Evolutionary conservation across 805 yeast species (phyloP).

Genomic region (Sugiyamaella floridensis): DNA sequence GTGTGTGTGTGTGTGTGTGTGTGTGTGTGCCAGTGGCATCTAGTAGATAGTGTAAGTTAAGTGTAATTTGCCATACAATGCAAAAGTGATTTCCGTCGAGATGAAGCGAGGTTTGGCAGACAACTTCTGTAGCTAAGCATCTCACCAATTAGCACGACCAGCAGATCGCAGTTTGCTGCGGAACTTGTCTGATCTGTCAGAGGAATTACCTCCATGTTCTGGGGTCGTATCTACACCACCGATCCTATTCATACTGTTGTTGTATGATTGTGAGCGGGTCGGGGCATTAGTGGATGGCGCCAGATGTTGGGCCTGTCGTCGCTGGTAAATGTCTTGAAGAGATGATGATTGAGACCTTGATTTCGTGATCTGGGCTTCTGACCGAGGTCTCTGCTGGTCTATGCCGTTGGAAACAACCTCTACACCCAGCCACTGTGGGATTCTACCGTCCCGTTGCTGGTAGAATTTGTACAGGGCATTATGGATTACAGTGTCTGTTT

Average conservation of each 20-base stretch:
- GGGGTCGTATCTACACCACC: neutral
- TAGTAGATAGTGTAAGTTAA: no score
- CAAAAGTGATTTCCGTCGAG: no score
- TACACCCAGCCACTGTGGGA: conserved; percentile 30
- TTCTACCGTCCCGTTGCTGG: conserved; percentile 20
- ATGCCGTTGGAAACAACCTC: conserved; percentile 6
- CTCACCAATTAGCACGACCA: conserved; percentile 21
- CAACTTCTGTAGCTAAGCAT: no score
- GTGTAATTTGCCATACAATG: no score
- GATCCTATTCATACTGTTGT: neutral
- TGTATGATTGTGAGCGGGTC: conserved; percentile 1
- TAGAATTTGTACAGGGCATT: conserved; percentile 40
- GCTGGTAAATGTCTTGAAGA: conserved; percentile 18
- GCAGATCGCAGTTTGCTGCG: conserved; percentile 16
- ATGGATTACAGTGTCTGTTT: conserved; percentile 39
- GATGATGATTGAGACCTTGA: conserved; percentile 9
- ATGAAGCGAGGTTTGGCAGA: no score
- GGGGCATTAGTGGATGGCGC: neutral
- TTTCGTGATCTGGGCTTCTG: neutral
- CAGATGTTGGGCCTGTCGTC: conserved; percentile 8
- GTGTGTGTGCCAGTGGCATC: no score
- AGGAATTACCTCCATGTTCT: neutral
- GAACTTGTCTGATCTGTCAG: conserved; percentile 15
- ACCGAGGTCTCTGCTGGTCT: neutral
- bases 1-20: no score